Conservation (phyloP, 1,284 basidiomycete species). For the Leccinum cinnamomeum region DNA sequence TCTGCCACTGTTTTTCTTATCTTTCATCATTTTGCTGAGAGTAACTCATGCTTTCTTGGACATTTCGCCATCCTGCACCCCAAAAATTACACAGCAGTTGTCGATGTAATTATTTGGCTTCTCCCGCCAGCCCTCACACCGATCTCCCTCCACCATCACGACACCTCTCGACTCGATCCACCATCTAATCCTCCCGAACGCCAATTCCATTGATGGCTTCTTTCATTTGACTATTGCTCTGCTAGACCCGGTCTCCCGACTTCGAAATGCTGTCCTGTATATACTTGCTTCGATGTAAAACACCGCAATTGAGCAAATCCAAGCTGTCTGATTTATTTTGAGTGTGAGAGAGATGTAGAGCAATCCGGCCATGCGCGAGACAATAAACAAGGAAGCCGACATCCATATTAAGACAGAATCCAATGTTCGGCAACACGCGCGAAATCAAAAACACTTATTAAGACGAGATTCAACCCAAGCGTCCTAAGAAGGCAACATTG, state of each 20-base stretch:
- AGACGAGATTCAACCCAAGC: too few species aligned
- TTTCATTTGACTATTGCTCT: slow-evolving; percentile 20
- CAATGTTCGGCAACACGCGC: too few species aligned
- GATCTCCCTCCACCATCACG: slow-evolving; percentile 17
- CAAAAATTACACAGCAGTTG: slow-evolving; percentile 30
- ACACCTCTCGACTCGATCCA: slow-evolving; percentile 24
- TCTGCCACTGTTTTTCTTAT: slow-evolving; percentile 32
- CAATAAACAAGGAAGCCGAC: too few species aligned
- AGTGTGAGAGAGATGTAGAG: not conserved
- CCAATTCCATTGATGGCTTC: slow-evolving; percentile 10
- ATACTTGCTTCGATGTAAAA: slow-evolving; percentile 35
- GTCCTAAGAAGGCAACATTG: too few species aligned
- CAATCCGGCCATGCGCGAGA: too few species aligned
- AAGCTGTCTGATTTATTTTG: slow-evolving; percentile 5
- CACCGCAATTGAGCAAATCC: slow-evolving; percentile 13
- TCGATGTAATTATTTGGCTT: slow-evolving; percentile 19
- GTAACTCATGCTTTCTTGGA: slow-evolving; percentile 27
- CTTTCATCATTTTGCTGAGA: slow-evolving; percentile 37
- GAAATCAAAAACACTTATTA: too few species aligned
- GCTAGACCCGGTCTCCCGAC: slow-evolving; percentile 21
- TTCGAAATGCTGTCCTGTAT: slow-evolving; percentile 34
- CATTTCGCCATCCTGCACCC: slow-evolving; percentile 15
- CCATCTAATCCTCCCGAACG: slow-evolving; percentile 15
- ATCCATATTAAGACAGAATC: too few species aligned
- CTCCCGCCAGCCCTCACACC: slow-evolving; percentile 8